Evolutionary conservation across 2,329 filamentous ascomycete genomes (phyloP), one percentile per base, ranked within the genome.

Genomic region (Aspergillus viridinutans): DNA sequence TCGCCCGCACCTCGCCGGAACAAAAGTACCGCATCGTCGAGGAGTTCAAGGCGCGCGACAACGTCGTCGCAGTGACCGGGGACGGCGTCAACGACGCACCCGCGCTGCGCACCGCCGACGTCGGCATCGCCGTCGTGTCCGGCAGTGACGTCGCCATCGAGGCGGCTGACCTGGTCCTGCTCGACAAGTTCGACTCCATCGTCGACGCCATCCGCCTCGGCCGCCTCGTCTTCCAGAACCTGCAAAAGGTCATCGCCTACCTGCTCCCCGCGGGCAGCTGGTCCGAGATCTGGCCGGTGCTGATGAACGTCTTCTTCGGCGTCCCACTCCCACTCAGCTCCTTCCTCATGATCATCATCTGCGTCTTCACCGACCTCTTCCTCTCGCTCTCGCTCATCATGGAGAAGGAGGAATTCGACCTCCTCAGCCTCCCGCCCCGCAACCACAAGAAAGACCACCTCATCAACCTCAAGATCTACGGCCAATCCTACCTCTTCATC

Each of bases 311-410:
- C 55, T 83, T 80, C 62, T 80, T 83, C 29, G 81, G 82, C 3
- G 76, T 83, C 3, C 82, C 82, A 0, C 71, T 81, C 0, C 80
- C 80, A 0, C 64, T 84, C 0, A 78, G 74, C 42, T 76, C 80
- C 0, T 84, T 84, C 64, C 74, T 84, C 45, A 84, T 84, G 81
- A 83, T 83, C 61, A 81, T 83, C 59, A 82, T 83, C 52, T 83
- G 81, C 55, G 79, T 83, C 58, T 83, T 83, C 58, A 83, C 80
- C 12, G 81, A 83, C 63, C 69, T 82, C 0, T 83, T 83, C 69
- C 68, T 81, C 2, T 79, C 78, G 0, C 67, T 83, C 0, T 78
- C 79, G 0, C 69, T 83, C 2, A 81, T 83, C 58, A 82, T 82
- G 80, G 81, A 83, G 53, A 80, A 81, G 61, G 79, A 81, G 52